Evolutionary conservation across 2,329 filamentous ascomycete species (phyloP).

Genomic region (Cytospora leucostoma): DNA sequence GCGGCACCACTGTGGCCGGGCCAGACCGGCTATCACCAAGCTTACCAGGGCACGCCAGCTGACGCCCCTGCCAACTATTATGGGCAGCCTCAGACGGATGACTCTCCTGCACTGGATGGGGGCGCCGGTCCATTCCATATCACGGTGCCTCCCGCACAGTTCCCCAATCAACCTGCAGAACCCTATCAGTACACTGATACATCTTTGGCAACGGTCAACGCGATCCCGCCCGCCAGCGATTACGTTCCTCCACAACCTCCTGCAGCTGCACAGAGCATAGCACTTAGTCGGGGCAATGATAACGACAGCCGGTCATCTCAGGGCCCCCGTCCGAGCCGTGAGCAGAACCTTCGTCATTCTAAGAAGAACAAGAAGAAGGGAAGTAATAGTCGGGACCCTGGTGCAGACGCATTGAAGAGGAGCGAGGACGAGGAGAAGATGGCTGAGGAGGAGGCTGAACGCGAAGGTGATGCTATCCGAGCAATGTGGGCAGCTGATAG

Average conservation of each 20-base stretch:
- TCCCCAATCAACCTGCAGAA: not conserved
- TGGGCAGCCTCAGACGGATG: constrained; percentile 9
- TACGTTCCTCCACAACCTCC: constrained; percentile 2
- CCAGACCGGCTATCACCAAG: constrained; percentile 16
- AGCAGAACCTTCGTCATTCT: constrained; percentile 16
- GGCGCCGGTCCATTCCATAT: constrained; percentile 4
- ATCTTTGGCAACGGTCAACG: not conserved
- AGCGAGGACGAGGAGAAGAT: constrained; percentile 31
- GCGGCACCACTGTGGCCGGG: constrained; percentile 17
- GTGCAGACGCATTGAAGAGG: constrained; percentile 16
- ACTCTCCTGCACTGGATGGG: not conserved
- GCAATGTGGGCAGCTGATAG: constrained; percentile 39
- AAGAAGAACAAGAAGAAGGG: constrained; percentile 29
- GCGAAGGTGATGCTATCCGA: constrained; percentile 36
- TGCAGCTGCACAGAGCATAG: not conserved
- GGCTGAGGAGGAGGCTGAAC: constrained; percentile 34
- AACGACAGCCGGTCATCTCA: constrained; percentile 28
- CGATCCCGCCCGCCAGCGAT: not conserved
- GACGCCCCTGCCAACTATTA: constrained; percentile 16
- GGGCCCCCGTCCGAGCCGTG: constrained; percentile 20
- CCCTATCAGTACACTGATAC: constrained; percentile 9
- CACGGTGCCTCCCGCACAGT: constrained; percentile 1
- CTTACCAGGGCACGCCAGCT: constrained; percentile 12
- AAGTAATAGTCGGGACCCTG: constrained; percentile 25
- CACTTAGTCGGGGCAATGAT: constrained; percentile 19